Percentiles rank a stretch among this genome's conserved stretches.
These are phyloP conservation scores for Boletus rex-veris DNA, from an alignment of 768 basidiomycete genomes.

Conservation along the genomic window DNA sequence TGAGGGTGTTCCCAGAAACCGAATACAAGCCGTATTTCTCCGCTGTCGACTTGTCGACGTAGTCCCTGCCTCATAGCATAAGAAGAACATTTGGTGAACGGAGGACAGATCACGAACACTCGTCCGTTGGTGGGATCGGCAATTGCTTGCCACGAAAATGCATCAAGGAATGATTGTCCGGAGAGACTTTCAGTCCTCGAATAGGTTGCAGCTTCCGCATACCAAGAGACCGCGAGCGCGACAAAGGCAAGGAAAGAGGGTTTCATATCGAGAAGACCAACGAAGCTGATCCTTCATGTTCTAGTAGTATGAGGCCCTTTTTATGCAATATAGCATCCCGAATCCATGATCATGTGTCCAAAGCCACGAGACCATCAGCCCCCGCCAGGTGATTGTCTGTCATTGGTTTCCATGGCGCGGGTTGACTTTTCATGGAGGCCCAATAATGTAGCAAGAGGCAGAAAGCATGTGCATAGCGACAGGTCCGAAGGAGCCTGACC, in stretches of 20 bases:
- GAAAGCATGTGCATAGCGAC: neutral
- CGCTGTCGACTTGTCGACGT: slow-evolving; percentile 48
- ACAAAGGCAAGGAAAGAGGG: slow-evolving; percentile 1
- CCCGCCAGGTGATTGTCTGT: neutral
- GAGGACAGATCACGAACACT: slow-evolving; percentile 18
- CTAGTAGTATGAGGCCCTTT: neutral
- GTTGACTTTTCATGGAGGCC: neutral
- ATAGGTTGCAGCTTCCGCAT: slow-evolving; percentile 42
- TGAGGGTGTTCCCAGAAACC: slow-evolving; percentile 41
- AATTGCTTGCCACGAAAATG: slow-evolving; percentile 27
- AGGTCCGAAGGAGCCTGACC: neutral
- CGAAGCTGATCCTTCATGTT: neutral
- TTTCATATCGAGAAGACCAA: neutral
- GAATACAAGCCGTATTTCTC: slow-evolving; percentile 53
- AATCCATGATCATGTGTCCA: neutral
- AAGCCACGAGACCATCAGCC: neutral
- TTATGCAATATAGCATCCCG: slow-evolving; percentile 9
- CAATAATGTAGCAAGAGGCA: neutral
- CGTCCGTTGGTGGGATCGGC: slow-evolving; percentile 36
- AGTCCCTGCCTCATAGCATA: slow-evolving; percentile 31
- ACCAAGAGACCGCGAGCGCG: slow-evolving; percentile 4
- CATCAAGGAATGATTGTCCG: slow-evolving; percentile 48
- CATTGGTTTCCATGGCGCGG: neutral
- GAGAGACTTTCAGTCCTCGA: slow-evolving; percentile 40
- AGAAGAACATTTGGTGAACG: neutral